Percentiles rank a stretch among this genome's conserved stretches.
Evolutionary conservation across 306 rosid species (phyloP).

Genomic region (Lathyrus aphaca): DNA sequence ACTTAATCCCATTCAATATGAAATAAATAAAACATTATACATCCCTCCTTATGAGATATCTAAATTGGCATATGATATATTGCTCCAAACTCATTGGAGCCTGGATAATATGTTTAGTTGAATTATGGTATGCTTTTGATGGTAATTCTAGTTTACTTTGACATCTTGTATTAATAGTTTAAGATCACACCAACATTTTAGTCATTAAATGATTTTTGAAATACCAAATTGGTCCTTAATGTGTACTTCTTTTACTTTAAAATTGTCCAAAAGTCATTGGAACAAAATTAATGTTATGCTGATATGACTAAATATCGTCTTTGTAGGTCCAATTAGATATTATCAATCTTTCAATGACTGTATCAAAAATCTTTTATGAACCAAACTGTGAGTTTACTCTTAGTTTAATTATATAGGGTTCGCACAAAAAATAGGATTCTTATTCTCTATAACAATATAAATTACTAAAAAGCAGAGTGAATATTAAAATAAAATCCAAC

Average conservation of each 20-base stretch:
- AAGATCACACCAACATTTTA: background rate
- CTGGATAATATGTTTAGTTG: conserved; percentile 11
- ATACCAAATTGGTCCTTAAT: background rate
- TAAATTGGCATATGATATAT: conserved; percentile 25
- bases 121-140: background rate
- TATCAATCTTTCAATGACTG: background rate
- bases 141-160: conserved; percentile 20
- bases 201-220: conserved; percentile 15
- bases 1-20: conserved; percentile 2
- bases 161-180: background rate
- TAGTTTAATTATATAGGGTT: conserved; percentile 3
- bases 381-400: background rate
- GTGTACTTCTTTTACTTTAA: conserved; percentile 12
- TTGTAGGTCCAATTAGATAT: conserved; percentile 12
- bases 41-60: conserved; percentile 1
- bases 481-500: background rate
- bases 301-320: conserved; percentile 13
- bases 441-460: conserved; percentile 8
- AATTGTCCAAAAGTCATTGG: conserved; percentile 1
- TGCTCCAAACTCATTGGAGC: conserved; percentile 18
- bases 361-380: background rate
- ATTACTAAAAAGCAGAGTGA: conserved; percentile 2
- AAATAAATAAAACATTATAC: conserved; percentile 3
- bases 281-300: conserved; percentile 12
- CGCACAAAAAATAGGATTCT: background rate